Evolutionary conservation across 73 alveolate species (phyloP).

Genomic region (Stentor coeruleus): DNA sequence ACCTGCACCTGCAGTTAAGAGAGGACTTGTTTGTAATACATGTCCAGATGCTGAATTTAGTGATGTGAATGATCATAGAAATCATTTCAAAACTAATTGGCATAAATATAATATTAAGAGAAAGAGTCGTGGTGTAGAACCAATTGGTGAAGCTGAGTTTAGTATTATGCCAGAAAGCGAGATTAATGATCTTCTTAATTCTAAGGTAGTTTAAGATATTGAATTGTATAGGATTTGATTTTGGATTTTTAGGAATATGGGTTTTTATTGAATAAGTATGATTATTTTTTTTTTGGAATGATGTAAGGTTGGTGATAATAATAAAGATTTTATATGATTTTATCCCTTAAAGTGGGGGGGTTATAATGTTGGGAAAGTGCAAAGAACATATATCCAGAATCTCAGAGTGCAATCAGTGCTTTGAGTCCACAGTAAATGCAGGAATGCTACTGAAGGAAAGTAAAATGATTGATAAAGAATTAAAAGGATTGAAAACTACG

Average conservation of each 20-base stretch:
- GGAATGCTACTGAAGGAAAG: background rate
- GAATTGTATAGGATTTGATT: background rate
- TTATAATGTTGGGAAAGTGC: background rate
- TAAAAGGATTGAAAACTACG: no score
- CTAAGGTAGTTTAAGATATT: background rate
- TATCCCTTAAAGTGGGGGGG: no score
- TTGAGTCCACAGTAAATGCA: background rate
- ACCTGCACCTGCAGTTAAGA: background rate
- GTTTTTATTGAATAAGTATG: no score
- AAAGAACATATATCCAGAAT: background rate
- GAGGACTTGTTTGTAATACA: background rate
- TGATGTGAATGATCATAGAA: conserved; percentile 31
- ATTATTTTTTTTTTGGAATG: no score
- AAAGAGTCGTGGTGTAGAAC: conserved; percentile 28
- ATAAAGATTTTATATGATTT: no score
- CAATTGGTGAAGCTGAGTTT: conserved; percentile 34
- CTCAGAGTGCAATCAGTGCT: background rate
- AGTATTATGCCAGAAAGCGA: conserved; percentile 28
- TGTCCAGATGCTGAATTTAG: conserved; percentile 22
- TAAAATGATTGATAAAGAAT: background rate
- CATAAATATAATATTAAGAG: conserved; percentile 45
- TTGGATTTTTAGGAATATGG: no score
- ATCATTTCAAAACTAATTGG: conserved; percentile 74
- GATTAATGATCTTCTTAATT: background rate
- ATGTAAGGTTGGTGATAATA: no score